Conservation (phyloP, 2,329 filamentous ascomycete genomes). For the Xylaria sp. region DNA sequence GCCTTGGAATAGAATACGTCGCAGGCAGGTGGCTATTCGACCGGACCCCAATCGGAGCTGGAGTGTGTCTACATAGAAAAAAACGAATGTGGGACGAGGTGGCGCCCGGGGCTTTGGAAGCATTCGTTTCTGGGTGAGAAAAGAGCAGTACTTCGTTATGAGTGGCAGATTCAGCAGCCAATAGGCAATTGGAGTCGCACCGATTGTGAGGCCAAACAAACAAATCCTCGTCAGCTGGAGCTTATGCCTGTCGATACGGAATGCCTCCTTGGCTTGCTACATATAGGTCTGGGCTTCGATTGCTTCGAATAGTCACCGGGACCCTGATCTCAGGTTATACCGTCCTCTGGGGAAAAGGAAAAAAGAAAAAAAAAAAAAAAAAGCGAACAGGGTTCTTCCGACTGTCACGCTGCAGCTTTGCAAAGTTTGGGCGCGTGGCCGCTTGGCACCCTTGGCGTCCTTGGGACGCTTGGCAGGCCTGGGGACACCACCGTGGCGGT, state of each 20-base stretch:
- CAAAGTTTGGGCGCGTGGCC: conserved; percentile 23
- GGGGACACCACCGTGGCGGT: conserved; percentile 21
- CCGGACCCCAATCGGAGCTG: no score
- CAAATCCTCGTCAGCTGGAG: not conserved
- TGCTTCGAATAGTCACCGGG: conserved; percentile 2
- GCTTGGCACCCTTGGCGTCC: conserved; percentile 11
- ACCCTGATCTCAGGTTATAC: conserved; percentile 15
- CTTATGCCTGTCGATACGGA: not conserved
- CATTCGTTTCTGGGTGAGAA: not conserved
- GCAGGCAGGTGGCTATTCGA: no score
- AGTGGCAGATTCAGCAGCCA: not conserved
- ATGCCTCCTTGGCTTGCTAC: not conserved
- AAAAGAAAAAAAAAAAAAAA: no score
- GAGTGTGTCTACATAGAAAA: no score
- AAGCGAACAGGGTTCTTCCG: conserved; percentile 18
- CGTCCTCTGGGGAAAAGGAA: not conserved
- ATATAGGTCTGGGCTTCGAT: not conserved
- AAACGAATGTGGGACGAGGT: no score
- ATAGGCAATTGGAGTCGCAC: not conserved
- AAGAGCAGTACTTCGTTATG: not conserved
- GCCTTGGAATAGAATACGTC: no score
- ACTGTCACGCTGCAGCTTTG: conserved; percentile 28
- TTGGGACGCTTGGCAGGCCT: conserved; percentile 24
- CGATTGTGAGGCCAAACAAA: not conserved
- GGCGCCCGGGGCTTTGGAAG: not conserved